Percentiles rank a stretch among this genome's conserved stretches.
phyloP scores from a whole-genome alignment of 768 basidiomycete genomes.

The Amanita pseudoporphyria region DNA sequence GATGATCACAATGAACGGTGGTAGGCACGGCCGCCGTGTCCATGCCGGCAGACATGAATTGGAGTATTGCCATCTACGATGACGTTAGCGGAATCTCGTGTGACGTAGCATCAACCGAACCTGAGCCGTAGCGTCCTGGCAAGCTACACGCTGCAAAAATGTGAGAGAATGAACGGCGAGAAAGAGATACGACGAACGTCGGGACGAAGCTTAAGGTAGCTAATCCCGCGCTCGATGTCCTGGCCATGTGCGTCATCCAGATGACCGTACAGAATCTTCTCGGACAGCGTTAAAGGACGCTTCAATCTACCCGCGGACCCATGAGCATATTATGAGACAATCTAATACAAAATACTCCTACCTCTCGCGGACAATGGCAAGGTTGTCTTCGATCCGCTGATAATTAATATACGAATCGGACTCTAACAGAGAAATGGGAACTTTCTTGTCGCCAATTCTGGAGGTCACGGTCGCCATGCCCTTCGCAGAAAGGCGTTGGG shows the following conservation, averaged over 20 bases:
- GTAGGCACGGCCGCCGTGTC: constrained; percentile 96
- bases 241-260: constrained; percentile 89
- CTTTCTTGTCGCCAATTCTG: constrained; percentile 84
- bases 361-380: constrained; percentile 80
- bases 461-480: constrained; percentile 78
- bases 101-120: constrained; percentile 27
- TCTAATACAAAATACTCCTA: constrained; percentile 18
- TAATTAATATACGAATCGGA: constrained; percentile 84
- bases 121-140: constrained; percentile 88
- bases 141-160: constrained; percentile 62
- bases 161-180: constrained; percentile 3
- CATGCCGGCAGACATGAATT: constrained; percentile 99
- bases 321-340: constrained; percentile 6
- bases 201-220: constrained; percentile 95
- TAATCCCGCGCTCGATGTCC: constrained; percentile 84
- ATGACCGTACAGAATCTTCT: constrained; percentile 98
- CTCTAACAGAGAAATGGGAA: constrained; percentile 81
- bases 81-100: constrained; percentile 12
- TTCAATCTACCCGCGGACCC: constrained; percentile 37
- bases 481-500: constrained; percentile 39
- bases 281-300: constrained; percentile 87
- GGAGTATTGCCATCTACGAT: constrained; percentile 90
- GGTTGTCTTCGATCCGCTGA: constrained; percentile 97
- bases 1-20: constrained; percentile 98
- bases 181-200: constrained; percentile 55